Conservation (phyloP, 2,329 filamentous ascomycete species). For the Cylindrodendrum hubeiense region DNA sequence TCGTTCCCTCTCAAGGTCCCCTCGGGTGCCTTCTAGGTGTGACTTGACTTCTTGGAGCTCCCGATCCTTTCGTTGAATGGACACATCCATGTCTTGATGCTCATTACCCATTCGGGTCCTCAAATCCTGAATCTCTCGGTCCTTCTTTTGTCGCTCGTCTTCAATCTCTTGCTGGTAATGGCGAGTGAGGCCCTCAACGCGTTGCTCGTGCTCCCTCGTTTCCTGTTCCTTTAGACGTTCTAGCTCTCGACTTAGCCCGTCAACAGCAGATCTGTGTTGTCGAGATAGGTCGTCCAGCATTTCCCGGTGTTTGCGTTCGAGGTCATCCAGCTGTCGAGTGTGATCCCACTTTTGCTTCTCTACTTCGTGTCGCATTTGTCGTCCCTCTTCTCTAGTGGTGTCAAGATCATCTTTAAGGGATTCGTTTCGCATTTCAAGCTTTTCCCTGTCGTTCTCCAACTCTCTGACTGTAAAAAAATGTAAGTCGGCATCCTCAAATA, state of each 20-base stretch:
- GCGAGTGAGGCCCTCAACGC: slow-evolving; percentile 73
- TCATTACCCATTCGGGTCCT: slow-evolving; percentile 65
- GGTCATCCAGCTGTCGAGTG: slow-evolving; percentile 65
- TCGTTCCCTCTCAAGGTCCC: slow-evolving; percentile 73
- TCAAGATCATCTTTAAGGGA: slow-evolving; percentile 74
- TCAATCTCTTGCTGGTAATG: slow-evolving; percentile 75
- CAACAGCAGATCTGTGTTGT: slow-evolving; percentile 50
- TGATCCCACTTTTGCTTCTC: slow-evolving; percentile 54
- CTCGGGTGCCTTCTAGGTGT: slow-evolving; percentile 58
- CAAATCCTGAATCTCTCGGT: slow-evolving; percentile 76
- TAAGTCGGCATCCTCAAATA: neutral
- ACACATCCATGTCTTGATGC: slow-evolving; percentile 62
- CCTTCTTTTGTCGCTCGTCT: slow-evolving; percentile 69
- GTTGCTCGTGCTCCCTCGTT: slow-evolving; percentile 73
- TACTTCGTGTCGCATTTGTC: slow-evolving; percentile 50
- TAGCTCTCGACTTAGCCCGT: slow-evolving; percentile 60
- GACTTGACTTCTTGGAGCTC: slow-evolving; percentile 64
- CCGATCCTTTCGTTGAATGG: slow-evolving; percentile 65
- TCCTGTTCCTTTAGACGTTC: slow-evolving; percentile 56
- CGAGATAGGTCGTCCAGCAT: slow-evolving; percentile 50
- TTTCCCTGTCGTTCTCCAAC: slow-evolving; percentile 62
- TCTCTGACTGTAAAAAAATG: slow-evolving; percentile 55
- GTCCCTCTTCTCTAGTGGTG: slow-evolving; percentile 50
- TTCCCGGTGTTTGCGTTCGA: slow-evolving; percentile 55
- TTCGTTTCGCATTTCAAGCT: slow-evolving; percentile 60